Conservation (phyloP, 176 grass and related monocot genomes). For the Oryza glaberrima region DNA sequence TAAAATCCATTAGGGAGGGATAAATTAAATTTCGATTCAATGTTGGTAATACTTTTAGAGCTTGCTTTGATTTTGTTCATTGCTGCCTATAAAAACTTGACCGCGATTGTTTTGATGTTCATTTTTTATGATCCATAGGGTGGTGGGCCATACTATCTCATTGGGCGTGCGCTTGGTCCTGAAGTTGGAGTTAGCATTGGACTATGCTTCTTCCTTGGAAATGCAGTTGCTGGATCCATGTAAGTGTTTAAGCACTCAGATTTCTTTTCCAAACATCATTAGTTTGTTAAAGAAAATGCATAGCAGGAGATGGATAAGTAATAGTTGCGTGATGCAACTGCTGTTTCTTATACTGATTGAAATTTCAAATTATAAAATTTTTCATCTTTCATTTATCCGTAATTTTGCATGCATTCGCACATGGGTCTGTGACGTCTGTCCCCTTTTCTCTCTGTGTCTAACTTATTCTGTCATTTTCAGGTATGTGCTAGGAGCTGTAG, state of each 20-base stretch:
- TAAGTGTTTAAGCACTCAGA: constrained; percentile 53
- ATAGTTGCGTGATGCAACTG: neutral
- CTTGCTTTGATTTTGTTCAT: constrained; percentile 7
- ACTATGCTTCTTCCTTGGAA: constrained; percentile 98
- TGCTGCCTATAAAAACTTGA: constrained; percentile 25
- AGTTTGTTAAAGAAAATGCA: constrained; percentile 19
- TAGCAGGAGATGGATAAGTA: neutral
- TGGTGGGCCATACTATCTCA: constrained; percentile 98
- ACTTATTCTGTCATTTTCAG: constrained; percentile 55
- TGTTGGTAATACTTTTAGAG: constrained; percentile 25
- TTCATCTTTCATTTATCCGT: neutral
- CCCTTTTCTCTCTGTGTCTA: constrained; percentile 8
- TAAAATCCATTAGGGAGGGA: neutral
- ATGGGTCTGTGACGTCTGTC: neutral
- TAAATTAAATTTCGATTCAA: neutral
- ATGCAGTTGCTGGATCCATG: constrained; percentile 98
- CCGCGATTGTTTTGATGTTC: neutral
- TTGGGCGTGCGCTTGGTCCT: constrained; percentile 93
- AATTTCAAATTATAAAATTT: constrained; percentile 6
- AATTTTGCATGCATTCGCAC: neutral
- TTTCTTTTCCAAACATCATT: neutral
- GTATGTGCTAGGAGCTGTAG: constrained; percentile 99
- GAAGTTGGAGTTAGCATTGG: constrained; percentile 99
- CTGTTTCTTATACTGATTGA: neutral
- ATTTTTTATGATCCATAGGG: constrained; percentile 63